Percentiles rank a stretch among this genome's conserved stretches.
phyloP scores from a whole-genome alignment of 495 filamentous ascomycete genomes.

The Podospora pseudoanserina region DNA sequence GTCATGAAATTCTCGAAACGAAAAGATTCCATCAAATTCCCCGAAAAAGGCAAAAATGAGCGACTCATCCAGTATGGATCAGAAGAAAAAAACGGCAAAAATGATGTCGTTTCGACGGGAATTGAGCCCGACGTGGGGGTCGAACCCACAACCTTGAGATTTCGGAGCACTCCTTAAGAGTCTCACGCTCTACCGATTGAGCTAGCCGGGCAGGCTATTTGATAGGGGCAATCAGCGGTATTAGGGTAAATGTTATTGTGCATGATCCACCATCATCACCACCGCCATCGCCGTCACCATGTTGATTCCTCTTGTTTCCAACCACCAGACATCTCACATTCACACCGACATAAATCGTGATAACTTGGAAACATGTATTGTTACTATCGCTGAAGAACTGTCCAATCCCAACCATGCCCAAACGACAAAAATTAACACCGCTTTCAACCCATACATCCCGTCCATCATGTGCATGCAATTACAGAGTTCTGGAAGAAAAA shows the following conservation, averaged over 20 bases:
- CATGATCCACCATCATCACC: neutral
- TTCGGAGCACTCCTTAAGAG: constrained; percentile 54
- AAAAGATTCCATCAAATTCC: no score
- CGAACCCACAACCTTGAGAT: constrained; percentile 30
- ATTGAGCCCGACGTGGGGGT: constrained; percentile 29
- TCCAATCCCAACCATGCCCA: neutral
- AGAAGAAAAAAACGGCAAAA: constrained; percentile 7
- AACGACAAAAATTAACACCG: neutral
- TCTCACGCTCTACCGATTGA: constrained; percentile 84
- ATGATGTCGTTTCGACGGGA: constrained; percentile 18
- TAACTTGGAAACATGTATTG: neutral
- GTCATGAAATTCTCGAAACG: no score
- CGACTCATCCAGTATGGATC: neutral
- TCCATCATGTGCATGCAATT: neutral
- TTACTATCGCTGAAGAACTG: neutral
- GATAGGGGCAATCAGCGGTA: neutral
- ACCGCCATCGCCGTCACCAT: no score
- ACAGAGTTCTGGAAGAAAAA: neutral
- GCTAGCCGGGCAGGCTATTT: constrained; percentile 51
- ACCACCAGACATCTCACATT: neutral
- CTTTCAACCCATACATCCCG: neutral
- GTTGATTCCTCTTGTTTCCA: no score
- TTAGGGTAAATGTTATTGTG: neutral
- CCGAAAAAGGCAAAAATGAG: neutral
- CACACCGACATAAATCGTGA: neutral